Conservation (phyloP, 257 asterid genomes). For the Gentiana dahurica region DNA sequence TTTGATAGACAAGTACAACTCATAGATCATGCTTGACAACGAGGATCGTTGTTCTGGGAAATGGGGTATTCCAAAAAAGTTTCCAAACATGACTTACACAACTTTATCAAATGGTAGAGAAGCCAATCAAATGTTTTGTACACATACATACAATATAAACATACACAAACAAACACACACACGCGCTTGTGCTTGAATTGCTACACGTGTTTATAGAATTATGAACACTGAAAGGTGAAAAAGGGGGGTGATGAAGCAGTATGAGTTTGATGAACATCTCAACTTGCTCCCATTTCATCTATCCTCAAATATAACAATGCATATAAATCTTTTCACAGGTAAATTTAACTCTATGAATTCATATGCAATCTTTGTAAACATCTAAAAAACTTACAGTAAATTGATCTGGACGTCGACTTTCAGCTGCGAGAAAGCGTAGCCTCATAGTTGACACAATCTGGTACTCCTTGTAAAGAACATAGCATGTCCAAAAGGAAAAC, state of each 20-base stretch:
- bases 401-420: constrained; percentile 75
- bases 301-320: background rate
- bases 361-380: background rate
- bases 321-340: background rate
- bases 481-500: constrained; percentile 82
- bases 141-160: too few species aligned
- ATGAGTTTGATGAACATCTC: background rate
- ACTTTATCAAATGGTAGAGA: too few species aligned
- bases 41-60: too few species aligned
- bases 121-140: too few species aligned
- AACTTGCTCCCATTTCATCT: background rate
- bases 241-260: background rate
- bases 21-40: too few species aligned
- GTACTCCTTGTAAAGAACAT: constrained; percentile 70
- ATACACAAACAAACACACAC: too few species aligned
- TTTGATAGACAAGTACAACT: too few species aligned
- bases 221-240: background rate
- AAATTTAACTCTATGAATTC: background rate
- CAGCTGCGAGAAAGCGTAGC: constrained; percentile 83
- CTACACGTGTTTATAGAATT: too few species aligned
- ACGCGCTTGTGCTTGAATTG: too few species aligned
- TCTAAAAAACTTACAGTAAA: constrained; percentile 53
- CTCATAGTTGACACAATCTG: constrained; percentile 53
- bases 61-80: too few species aligned
- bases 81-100: too few species aligned